Conservation (phyloP, 208 protist species). For the Phytomonas francai region DNA sequence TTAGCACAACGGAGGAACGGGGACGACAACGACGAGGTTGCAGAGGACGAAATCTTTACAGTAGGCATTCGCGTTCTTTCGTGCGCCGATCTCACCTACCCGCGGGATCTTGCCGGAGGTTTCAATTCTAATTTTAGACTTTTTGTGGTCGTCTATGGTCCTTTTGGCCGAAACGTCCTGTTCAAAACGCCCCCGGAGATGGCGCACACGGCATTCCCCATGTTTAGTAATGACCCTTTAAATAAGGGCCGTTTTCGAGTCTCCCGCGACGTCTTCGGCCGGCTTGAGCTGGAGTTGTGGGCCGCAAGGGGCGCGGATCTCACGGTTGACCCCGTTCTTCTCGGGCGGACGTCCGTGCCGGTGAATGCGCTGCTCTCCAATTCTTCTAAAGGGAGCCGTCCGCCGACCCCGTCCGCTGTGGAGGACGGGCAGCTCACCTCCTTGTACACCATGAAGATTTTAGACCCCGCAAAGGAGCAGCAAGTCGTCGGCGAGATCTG, state of each 20-base stretch:
- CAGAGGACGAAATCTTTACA: neutral
- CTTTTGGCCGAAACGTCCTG: neutral
- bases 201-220: neutral
- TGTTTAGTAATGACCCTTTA: neutral
- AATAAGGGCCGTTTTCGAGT: neutral
- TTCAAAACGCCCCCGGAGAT: neutral
- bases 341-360: slow-evolving; percentile 27
- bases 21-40: neutral
- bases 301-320: neutral
- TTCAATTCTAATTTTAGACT: neutral
- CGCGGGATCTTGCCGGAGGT: neutral
- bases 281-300: slow-evolving; percentile 1
- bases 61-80: neutral
- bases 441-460: slow-evolving; percentile 12
- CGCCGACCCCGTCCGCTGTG: neutral
- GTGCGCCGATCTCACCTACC: neutral
- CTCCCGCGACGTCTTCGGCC: neutral
- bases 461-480: neutral
- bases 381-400: neutral
- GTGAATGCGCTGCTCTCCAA: slow-evolving; percentile 20
- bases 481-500: slow-evolving; percentile 12
- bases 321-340: neutral
- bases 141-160: neutral
- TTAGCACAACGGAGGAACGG: neutral
- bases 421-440: neutral